Evolutionary conservation across 805 yeast species (phyloP).

Genomic region (Jamesozyma lodderae): DNA sequence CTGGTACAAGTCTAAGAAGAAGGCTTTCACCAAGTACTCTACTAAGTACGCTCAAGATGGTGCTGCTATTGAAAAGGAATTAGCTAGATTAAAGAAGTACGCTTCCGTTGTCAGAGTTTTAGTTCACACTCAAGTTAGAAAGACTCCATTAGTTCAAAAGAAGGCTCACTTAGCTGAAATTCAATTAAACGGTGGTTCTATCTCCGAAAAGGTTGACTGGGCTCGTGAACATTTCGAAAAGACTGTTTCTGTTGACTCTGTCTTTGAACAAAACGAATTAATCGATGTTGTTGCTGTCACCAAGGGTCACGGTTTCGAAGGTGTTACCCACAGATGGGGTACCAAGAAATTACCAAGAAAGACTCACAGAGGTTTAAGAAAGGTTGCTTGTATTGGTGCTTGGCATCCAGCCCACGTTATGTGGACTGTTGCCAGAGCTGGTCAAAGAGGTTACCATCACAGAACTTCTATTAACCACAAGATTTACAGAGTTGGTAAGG

Average conservation of each 20-base stretch:
- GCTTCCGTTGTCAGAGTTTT: constrained; percentile 97
- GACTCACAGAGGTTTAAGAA: constrained; percentile 99
- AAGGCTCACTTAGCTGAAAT: constrained; percentile 99
- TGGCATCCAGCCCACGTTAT: constrained; percentile 99
- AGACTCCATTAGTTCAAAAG: constrained; percentile 98
- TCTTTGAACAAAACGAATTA: constrained; percentile 97
- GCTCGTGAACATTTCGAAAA: constrained; percentile 98
- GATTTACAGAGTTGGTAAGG: constrained; percentile 98
- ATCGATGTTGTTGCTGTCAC: constrained; percentile 98
- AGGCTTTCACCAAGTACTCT: constrained; percentile 99
- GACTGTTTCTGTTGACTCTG: constrained; percentile 92
- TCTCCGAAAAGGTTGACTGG: constrained; percentile 96
- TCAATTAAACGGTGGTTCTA: constrained; percentile 99
- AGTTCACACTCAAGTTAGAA: constrained; percentile 98
- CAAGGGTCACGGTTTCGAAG: constrained; percentile 99
- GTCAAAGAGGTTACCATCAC: constrained; percentile 99
- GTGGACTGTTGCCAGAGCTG: constrained; percentile 99
- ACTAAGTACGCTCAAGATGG: constrained; percentile 93
- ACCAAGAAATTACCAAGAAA: constrained; percentile 99
- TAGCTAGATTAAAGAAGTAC: constrained; percentile 98
- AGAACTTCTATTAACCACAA: constrained; percentile 99
- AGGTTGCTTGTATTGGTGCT: constrained; percentile 99
- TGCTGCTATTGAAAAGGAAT: constrained; percentile 84
- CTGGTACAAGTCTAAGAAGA: constrained; percentile 99
- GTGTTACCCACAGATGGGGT: constrained; percentile 99